These are phyloP conservation scores for Lepiota brunneoincarnata DNA, from an alignment of 768 basidiomycete genomes.

Conservation along the genomic window DNA sequence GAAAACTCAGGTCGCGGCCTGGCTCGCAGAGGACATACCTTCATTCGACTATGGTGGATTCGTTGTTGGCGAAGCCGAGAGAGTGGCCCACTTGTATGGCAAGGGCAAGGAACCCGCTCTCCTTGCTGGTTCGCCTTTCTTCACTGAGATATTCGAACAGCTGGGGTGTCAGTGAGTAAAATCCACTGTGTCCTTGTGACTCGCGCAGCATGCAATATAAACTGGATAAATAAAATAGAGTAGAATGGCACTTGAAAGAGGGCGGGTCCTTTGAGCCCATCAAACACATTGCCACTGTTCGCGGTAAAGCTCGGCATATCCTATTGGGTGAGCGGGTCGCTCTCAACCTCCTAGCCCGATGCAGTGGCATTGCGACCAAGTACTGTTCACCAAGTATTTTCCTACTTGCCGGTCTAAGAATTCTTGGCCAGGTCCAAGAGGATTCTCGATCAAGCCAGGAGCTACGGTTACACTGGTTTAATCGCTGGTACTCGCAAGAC, in stretches of 20 bases:
- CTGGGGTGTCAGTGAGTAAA: slow-evolving; percentile 83
- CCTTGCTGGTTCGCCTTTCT: slow-evolving; percentile 93
- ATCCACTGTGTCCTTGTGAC: not conserved
- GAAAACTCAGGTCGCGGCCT: slow-evolving; percentile 75
- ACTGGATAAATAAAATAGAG: slow-evolving; percentile 41
- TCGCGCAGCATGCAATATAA: not conserved
- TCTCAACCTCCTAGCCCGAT: slow-evolving; percentile 89
- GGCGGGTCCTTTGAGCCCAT: slow-evolving; percentile 79
- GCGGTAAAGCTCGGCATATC: slow-evolving; percentile 83
- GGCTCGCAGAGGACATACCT: slow-evolving; percentile 93
- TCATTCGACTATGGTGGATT: slow-evolving; percentile 97
- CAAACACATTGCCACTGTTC: slow-evolving; percentile 86
- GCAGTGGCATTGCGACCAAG: slow-evolving; percentile 97
- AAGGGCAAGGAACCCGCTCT: slow-evolving; percentile 80
- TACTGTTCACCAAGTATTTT: slow-evolving; percentile 31
- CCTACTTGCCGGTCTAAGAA: not conserved
- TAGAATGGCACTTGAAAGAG: slow-evolving; percentile 92
- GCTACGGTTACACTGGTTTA: slow-evolving; percentile 79
- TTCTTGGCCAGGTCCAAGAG: slow-evolving; percentile 63
- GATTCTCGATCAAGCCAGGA: slow-evolving; percentile 74
- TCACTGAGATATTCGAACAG: slow-evolving; percentile 87
- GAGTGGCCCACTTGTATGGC: slow-evolving; percentile 86
- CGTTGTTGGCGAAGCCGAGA: slow-evolving; percentile 87
- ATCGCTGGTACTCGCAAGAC: slow-evolving; percentile 97
- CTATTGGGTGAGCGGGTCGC: slow-evolving; percentile 92